Evolutionary conservation across 768 basidiomycete genomes (phyloP), one percentile per base, ranked within the genome.

Genomic region (Gloeopeniophorella convolvens): DNA sequence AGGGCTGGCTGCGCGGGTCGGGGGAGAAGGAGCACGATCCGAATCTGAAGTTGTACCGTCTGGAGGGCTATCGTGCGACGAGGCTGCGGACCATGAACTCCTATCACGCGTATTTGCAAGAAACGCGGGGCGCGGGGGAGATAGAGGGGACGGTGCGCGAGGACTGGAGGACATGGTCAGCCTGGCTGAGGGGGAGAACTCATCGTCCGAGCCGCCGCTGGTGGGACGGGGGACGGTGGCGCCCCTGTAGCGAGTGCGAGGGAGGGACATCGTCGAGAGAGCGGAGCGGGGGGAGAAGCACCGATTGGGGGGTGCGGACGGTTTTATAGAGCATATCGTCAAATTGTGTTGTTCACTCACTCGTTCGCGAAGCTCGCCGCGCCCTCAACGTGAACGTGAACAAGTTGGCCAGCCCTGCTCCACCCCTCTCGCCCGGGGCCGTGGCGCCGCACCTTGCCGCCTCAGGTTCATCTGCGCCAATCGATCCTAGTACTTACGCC

Each of bases 1-100:
- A 51, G 41, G 64, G 26, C 59, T 58, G 45, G 26, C n/a, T 48
- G 59, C 37, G 13, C 60, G 50, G 2, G 62, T 16, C 8, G 62
- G 54, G 0, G 62, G 20, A n/a, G 65, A 50, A 2, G 49, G 18
- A 23, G 64, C 64, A 32, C 55, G 61, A 32, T 67, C 66, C 0
- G 70, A 65, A 50, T 66, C 68, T 9, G 62, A 64, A 28, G 50
- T 45, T 24, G 45, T 20, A 10, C 2, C 2, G 2, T 44, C 42
- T 13, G 7, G 34, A 13, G 34, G 3, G 45, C 59, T 59, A 13
- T 68, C 67, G 12, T n/a, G 11, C 37, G 62, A 44, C 8, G 62
- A 51, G 41, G 34, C 33, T 9, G 61, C 49, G 20, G 49, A 49
- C 54, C 51, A 53, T 23, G 54, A 59, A 3, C 43, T 40, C 44